Evolutionary conservation across 2,329 filamentous ascomycete genomes (phyloP).

Genomic region (Cryphonectria radicalis): DNA sequence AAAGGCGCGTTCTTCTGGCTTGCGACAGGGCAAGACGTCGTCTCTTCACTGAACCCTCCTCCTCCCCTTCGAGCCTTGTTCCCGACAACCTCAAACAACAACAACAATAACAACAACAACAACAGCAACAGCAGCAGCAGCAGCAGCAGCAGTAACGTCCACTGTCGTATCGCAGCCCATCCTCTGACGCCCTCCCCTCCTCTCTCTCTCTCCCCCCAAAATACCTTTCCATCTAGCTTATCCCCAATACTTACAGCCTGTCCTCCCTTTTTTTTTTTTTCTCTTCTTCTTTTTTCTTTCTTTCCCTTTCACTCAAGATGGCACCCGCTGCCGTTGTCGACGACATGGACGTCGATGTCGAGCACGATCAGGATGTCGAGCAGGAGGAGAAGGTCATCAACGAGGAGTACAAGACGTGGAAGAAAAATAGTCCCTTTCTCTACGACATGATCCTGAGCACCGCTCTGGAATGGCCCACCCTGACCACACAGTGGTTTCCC

Average conservation of each 20-base stretch:
- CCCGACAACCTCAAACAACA: background rate
- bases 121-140: background rate
- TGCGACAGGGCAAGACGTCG: background rate
- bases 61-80: background rate
- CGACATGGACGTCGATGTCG: slow-evolving; percentile 56
- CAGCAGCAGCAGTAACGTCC: background rate
- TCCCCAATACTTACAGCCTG: background rate
- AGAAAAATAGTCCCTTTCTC: slow-evolving; percentile 98
- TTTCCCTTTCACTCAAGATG: slow-evolving; percentile 41
- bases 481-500: slow-evolving; percentile 98
- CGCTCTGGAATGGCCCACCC: slow-evolving; percentile 94
- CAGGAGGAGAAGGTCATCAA: slow-evolving; percentile 89
- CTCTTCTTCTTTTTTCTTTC: too few species aligned
- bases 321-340: slow-evolving; percentile 53
- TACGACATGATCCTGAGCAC: slow-evolving; percentile 97
- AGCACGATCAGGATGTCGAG: slow-evolving; percentile 67
- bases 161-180: background rate
- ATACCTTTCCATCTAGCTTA: background rate
- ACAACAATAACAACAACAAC: background rate
- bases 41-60: background rate
- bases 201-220: background rate
- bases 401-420: slow-evolving; percentile 99
- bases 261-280: background rate
- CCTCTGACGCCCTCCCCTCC: background rate
- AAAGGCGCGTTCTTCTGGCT: slow-evolving; percentile 7